Conservation (phyloP, 1,284 basidiomycete species). For the Sporisorium exsertum region DNA sequence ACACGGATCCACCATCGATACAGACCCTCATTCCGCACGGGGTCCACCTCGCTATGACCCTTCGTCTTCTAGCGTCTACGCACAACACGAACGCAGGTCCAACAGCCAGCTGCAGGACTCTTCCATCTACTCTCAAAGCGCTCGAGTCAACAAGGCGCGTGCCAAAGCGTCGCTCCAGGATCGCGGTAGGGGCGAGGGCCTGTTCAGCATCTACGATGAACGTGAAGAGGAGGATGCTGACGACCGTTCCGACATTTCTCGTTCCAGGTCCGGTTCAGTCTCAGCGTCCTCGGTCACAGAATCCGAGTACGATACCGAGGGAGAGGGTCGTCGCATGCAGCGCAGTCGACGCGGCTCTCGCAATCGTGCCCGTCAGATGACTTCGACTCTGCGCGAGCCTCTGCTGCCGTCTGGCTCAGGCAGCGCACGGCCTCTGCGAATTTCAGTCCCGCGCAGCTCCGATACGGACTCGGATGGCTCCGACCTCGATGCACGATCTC, state of each 20-base stretch:
- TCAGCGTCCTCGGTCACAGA: conserved; percentile 53
- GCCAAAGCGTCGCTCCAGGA: conserved; percentile 9
- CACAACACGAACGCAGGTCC: conserved; percentile 4
- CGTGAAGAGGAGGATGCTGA: conserved; percentile 19
- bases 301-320: conserved; percentile 42
- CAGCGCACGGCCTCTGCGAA: conserved; percentile 20
- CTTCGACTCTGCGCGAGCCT: conserved; percentile 47
- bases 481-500: conserved; percentile 15
- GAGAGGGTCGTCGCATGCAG: conserved; percentile 27
- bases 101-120: conserved; percentile 23
- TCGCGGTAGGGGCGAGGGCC: conserved; percentile 21
- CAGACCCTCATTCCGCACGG: conserved; percentile 1
- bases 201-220: conserved; percentile 48
- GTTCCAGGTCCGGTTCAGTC: conserved; percentile 37
- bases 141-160: conserved; percentile 22
- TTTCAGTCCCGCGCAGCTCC: conserved; percentile 20
- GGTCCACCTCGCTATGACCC: conserved; percentile 10
- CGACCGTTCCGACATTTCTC: conserved; percentile 40
- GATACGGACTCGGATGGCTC: conserved; percentile 27
- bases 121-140: conserved; percentile 27
- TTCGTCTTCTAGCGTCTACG: conserved; percentile 26
- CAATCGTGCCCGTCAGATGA: conserved; percentile 48
- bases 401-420: conserved; percentile 41
- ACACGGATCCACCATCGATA: conserved; percentile 45
- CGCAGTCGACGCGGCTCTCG: conserved; percentile 34